Evolutionary conservation across 2,329 filamentous ascomycete genomes (phyloP), one percentile per base, ranked within the genome.

Genomic region (Calonectria hongkongensis): DNA sequence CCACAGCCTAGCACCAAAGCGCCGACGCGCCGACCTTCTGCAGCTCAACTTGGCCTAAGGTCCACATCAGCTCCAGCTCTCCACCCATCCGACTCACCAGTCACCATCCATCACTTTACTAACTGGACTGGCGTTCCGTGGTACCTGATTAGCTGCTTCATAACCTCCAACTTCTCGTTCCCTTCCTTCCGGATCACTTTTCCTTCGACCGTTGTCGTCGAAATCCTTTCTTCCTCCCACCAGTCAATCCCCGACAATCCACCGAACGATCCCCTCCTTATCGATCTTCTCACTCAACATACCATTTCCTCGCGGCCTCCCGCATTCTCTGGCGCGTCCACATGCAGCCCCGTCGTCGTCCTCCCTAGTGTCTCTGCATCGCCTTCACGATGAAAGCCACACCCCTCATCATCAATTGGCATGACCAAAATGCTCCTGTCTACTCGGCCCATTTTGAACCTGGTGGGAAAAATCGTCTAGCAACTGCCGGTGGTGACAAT

Each of bases 391-490:
- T 99, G 97, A 98, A 98, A 91, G 96, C 95, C 83, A 93, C 95
- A 82, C 96, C 97, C 80, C 90, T 99, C 79, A 96, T 98, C 83
- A 96, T 99, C 87, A 95, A 97, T 88, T 99, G 97, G 97, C 97
- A 99, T 86, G 95, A 98, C 85, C 95, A 98, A 83, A 98, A 97
- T 86, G 92, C 95, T 80, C 97, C 97, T 72, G 96, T 99, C 83
- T 99, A 98, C 87, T 98, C 96, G 51, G 95, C 95, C 79, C 96
- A 98, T 85, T 99, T 98, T 83, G 96, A 99, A 83, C 95, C 95
- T 60, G 90, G 95, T 82, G 95, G 95, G 76, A 98, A 97, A 84
- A 95, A 95, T 67, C 92, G 97, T 81, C 88, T 99, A 75, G 97
- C 97, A 71, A 99, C 97, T 12, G 96, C 94, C 74, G 97, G 96